These are phyloP conservation scores for Acrasis kona DNA, from an alignment of 78 protist genomes.

Conservation along the genomic window DNA sequence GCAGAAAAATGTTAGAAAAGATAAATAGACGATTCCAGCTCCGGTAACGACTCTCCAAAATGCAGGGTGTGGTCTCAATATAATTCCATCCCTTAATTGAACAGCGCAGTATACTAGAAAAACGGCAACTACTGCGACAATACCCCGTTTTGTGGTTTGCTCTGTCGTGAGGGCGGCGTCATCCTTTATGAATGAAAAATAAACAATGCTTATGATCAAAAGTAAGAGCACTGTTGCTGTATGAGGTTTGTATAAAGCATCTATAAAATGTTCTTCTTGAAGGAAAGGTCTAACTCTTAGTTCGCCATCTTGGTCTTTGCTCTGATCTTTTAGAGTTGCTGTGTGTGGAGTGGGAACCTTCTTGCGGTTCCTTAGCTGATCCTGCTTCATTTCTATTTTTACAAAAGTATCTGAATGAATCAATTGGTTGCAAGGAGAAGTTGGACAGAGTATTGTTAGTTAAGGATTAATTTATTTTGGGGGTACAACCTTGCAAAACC, in stretches of 20 bases:
- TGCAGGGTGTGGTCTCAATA: constrained; percentile 81
- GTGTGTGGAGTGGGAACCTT: too few species aligned
- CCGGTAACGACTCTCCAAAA: constrained; percentile 76
- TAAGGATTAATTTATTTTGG: too few species aligned
- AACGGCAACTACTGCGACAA: constrained; percentile 31
- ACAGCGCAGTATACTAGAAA: constrained; percentile 46
- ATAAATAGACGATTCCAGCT: constrained; percentile 51
- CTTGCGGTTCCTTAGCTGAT: too few species aligned
- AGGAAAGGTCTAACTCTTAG: not conserved
- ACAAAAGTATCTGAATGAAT: too few species aligned
- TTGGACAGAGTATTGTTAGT: too few species aligned
- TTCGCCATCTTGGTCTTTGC: too few species aligned
- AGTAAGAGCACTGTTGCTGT: not conserved
- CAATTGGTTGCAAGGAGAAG: too few species aligned
- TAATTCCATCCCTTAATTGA: constrained; percentile 54
- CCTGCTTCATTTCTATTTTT: too few species aligned
- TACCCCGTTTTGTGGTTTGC: constrained; percentile 34
- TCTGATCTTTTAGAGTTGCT: too few species aligned
- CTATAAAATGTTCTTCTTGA: constrained; percentile 3
- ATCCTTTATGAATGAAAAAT: not conserved
- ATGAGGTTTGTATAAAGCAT: not conserved
- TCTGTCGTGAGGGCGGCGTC: not conserved
- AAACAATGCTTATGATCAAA: not conserved
- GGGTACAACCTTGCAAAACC: too few species aligned
- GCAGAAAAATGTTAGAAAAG: constrained; percentile 43